phyloP scores from a whole-genome alignment of 2,329 filamentous ascomycete genomes.

The Fusarium pseudoanthophilum region DNA sequence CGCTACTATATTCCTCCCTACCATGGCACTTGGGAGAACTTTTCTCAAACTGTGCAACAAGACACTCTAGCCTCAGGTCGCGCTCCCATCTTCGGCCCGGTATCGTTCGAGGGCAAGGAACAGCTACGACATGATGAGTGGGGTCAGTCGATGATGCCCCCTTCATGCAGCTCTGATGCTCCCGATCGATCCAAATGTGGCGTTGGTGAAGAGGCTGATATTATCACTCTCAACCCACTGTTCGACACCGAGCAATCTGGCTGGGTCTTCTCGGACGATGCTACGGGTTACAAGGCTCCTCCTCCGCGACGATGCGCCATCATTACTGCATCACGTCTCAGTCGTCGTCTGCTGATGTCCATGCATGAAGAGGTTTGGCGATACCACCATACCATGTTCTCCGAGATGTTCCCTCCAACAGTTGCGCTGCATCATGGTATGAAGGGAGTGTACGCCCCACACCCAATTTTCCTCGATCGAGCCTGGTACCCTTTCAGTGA shows the following conservation, averaged over 20 bases:
- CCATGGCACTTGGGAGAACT: constrained; percentile 79
- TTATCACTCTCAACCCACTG: constrained; percentile 81
- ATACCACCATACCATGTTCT: constrained; percentile 77
- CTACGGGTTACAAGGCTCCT: constrained; percentile 74
- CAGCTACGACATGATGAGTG: constrained; percentile 63
- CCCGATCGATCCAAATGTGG: constrained; percentile 65
- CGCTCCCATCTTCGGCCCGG: constrained; percentile 76
- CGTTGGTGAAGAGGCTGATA: constrained; percentile 76
- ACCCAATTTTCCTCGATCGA: constrained; percentile 83
- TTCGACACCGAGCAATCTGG: constrained; percentile 77
- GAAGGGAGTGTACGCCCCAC: constrained; percentile 83
- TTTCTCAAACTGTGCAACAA: constrained; percentile 70
- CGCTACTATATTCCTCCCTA: constrained; percentile 80
- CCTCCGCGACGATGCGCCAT: constrained; percentile 76
- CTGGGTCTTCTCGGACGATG: constrained; percentile 77
- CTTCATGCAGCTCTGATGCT: constrained; percentile 63
- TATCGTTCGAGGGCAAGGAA: constrained; percentile 60
- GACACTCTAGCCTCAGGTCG: constrained; percentile 65
- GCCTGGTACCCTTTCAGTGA: constrained; percentile 74
- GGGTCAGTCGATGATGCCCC: constrained; percentile 64
- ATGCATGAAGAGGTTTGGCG: constrained; percentile 81
- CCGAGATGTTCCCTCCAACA: constrained; percentile 80
- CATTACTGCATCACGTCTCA: constrained; percentile 76
- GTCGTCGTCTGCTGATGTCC: constrained; percentile 70
- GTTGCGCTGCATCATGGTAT: constrained; percentile 79